phyloP scores from a whole-genome alignment of 139 green algal species.

The Ettlia oleoabundans region DNA sequence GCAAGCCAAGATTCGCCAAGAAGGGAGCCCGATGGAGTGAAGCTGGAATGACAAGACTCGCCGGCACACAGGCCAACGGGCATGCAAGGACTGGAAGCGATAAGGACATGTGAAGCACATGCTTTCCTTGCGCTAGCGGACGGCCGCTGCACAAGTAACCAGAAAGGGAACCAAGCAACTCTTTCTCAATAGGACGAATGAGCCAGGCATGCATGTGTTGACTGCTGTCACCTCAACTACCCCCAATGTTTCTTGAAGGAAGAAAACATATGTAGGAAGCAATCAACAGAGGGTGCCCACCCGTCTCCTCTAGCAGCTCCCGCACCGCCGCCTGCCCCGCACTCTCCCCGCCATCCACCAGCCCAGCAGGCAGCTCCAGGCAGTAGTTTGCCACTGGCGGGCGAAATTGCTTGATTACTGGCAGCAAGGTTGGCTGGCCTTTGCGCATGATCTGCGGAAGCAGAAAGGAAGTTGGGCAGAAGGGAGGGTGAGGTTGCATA shows the following conservation, averaged over 20 bases:
- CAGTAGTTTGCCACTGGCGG: slow-evolving; percentile 50
- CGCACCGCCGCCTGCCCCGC: slow-evolving; percentile 59
- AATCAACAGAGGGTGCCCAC: slow-evolving; percentile 18
- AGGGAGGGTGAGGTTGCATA: neutral
- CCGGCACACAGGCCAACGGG: neutral
- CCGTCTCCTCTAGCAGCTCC: slow-evolving; percentile 77
- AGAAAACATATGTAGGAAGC: too few species aligned
- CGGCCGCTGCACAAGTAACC: too few species aligned
- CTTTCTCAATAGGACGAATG: too few species aligned
- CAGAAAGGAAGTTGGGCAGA: neutral
- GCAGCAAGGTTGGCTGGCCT: slow-evolving; percentile 24
- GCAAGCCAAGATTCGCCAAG: neutral
- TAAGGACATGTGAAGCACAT: neutral
- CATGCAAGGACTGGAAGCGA: neutral
- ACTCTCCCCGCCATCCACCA: slow-evolving; percentile 68
- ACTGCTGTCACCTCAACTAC: too few species aligned
- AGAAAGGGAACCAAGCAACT: too few species aligned
- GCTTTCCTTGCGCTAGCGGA: neutral
- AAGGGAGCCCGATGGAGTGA: neutral
- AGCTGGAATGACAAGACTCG: neutral
- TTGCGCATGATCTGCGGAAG: slow-evolving; percentile 29
- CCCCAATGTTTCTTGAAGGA: too few species aligned
- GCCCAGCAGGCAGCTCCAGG: slow-evolving; percentile 73
- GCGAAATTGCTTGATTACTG: slow-evolving; percentile 59
- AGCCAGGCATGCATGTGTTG: too few species aligned